Percentiles rank a stretch among this genome's conserved stretches.
Evolutionary conservation across 345 rosid genomes (phyloP).

Genomic region (Ailanthus altissimus): DNA sequence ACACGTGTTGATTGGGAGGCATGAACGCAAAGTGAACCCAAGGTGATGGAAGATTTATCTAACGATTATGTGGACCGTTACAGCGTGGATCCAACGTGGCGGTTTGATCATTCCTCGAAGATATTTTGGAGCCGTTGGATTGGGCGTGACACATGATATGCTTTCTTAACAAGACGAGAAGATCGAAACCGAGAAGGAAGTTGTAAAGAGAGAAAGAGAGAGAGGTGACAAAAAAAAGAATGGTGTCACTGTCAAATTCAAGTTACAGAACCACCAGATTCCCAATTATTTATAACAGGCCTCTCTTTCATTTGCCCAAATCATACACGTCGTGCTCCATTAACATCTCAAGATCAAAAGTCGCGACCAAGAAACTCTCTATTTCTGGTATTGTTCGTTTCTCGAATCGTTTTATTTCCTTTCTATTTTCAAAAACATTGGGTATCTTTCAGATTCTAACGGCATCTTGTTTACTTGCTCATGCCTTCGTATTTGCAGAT

Average conservation of each 20-base stretch:
- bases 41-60: not conserved
- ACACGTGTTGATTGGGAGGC: not conserved
- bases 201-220: not conserved
- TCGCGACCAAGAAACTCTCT: conserved; percentile 11
- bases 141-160: not conserved
- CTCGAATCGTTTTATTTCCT: not conserved
- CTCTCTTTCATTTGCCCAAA: conserved; percentile 23
- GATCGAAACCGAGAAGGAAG: not conserved
- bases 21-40: not conserved
- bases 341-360: conserved; percentile 12
- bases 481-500: conserved; percentile 47
- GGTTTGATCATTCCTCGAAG: conserved; percentile 15
- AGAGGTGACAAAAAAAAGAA: conserved; percentile 16
- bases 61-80: conserved; percentile 1
- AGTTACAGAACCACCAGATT: conserved; percentile 32
- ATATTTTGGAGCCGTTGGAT: not conserved
- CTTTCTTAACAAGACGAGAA: not conserved
- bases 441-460: conserved; percentile 19
- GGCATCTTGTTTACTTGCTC: conserved; percentile 25
- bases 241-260: conserved; percentile 50
- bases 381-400: conserved; percentile 30
- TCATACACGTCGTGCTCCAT: conserved; percentile 12
- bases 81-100: conserved; percentile 47
- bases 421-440: not conserved
- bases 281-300: conserved; percentile 52